Evolutionary conservation across 805 yeast species (phyloP).

Genomic region (Saturnispora halmiae): DNA sequence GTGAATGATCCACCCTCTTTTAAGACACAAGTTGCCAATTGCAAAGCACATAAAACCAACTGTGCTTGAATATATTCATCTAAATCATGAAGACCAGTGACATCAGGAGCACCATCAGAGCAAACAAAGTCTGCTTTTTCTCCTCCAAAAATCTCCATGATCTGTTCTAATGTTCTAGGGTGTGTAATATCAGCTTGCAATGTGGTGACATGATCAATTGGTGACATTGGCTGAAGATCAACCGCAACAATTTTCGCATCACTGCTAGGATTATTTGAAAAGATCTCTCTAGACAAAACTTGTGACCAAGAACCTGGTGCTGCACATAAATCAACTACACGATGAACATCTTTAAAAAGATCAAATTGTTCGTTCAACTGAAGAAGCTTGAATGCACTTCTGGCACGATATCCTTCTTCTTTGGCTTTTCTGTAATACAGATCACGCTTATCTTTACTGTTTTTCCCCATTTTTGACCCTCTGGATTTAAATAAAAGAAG

Average conservation of each 20-base stretch:
- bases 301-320: constrained; percentile 99
- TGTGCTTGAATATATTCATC: constrained; percentile 98
- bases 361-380: constrained; percentile 89
- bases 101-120: constrained; percentile 98
- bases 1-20: constrained; percentile 89
- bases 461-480: constrained; percentile 69
- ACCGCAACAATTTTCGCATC: constrained; percentile 75
- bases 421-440: constrained; percentile 88
- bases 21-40: constrained; percentile 79
- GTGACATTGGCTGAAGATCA: constrained; percentile 95
- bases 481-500: not conserved
- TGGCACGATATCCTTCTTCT: constrained; percentile 96
- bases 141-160: constrained; percentile 77
- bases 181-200: constrained; percentile 97
- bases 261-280: constrained; percentile 23
- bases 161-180: constrained; percentile 73
- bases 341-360: constrained; percentile 56
- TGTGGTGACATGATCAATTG: constrained; percentile 83
- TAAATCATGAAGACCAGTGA: constrained; percentile 91
- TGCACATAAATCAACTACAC: constrained; percentile 96
- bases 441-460: constrained; percentile 91
- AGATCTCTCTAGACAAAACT: constrained; percentile 68
- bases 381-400: constrained; percentile 89
- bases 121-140: constrained; percentile 92
- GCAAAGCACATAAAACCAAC: constrained; percentile 81